A percentile compares a stretch with the other conserved stretches of the same genome.
These are phyloP conservation scores for Danielia oregonensis DNA, from an alignment of 805 yeast genomes.

Conservation along the genomic window DNA sequence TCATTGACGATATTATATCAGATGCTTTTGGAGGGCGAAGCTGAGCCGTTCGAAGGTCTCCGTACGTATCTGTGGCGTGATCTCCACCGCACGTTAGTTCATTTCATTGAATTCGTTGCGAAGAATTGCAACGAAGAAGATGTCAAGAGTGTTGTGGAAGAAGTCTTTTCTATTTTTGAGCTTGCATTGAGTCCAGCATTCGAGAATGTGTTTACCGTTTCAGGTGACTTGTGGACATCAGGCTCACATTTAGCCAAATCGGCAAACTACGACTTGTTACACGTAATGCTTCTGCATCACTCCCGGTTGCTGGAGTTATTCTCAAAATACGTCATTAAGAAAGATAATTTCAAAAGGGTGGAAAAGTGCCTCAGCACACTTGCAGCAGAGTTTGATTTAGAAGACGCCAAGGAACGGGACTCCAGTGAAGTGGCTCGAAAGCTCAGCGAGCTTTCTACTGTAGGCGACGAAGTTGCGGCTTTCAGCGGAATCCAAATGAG, in stretches of 20 bases:
- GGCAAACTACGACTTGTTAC: conserved; percentile 28
- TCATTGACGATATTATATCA: conserved; percentile 25
- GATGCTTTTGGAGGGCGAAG: conserved; percentile 17
- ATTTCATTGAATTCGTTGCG: conserved; percentile 25
- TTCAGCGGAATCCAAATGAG: conserved; percentile 5
- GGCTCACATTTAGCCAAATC: conserved; percentile 21
- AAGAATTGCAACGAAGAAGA: conserved; percentile 15
- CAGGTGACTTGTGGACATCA: conserved; percentile 10
- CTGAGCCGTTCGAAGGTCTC: conserved; percentile 14
- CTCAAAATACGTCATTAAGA: conserved; percentile 12
- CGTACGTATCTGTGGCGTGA: conserved; percentile 34
- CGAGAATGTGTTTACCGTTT: conserved; percentile 15
- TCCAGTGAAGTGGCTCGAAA: conserved; percentile 7
- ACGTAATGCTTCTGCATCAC: conserved; percentile 25
- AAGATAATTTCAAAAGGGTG: conserved; percentile 11
- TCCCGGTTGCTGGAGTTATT: conserved; percentile 16
- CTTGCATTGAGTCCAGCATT: conserved; percentile 16
- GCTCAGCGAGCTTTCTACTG: conserved; percentile 10
- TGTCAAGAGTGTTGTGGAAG: conserved; percentile 16
- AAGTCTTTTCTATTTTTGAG: conserved; percentile 12
- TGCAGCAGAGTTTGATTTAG: conserved; percentile 17
- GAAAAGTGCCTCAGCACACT: conserved; percentile 10
- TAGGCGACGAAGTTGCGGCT: conserved; percentile 3
- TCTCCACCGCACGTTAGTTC: conserved; percentile 26
- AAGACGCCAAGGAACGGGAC: conserved; percentile 13